Evolutionary conservation across 139 green algal genomes (phyloP), one percentile per base, ranked within the genome.

Genomic region (Coelastrella sp.): DNA sequence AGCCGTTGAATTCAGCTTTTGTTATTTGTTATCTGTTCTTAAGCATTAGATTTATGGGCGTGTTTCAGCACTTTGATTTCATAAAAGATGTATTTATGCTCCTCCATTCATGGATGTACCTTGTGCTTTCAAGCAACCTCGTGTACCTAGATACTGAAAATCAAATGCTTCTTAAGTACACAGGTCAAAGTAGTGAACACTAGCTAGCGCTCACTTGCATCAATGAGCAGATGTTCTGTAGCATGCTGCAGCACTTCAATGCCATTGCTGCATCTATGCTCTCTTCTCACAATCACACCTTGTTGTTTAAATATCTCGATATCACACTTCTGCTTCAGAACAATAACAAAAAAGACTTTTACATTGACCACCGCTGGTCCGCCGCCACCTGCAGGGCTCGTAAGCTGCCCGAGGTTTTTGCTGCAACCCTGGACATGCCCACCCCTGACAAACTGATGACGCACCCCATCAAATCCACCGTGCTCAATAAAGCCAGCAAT

Each of bases 401-500:
- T 58, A 58, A 86, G 80, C 59, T 86, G 59, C 59, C 80, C 58
- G 80, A n/a, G 10, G 6, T 75, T 22, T 56, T 86, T 9, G 22
- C 7, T 6, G 0, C 58, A n/a, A n/a, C n/a, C 22, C 11, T 86
- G 7, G 80, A 60, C 15, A 58, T n/a, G 56, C 35, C 20, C 25
- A 56, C 20, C 27, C 15, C 79, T 56, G 56, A 14, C 6, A n/a
- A 22, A 6, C 7, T 86, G 80, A 7, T 86, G 59, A 25, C 27
- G 6, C 80, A 86, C 80, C 80, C 80, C 11, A 58, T 86, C n/a
- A 11, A 73, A 17, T 22, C 80, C 9, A 35, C 8, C 0, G 8
- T 86, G 59, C 80, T 86, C 59, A 73, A 86, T 22, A 86, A 86
- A n/a, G 57, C 35, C 8, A 73, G 59, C 59, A 57, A 8, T 8